These are phyloP conservation scores for Salix exigua DNA, from an alignment of 345 rosid genomes.

Conservation along the genomic window DNA sequence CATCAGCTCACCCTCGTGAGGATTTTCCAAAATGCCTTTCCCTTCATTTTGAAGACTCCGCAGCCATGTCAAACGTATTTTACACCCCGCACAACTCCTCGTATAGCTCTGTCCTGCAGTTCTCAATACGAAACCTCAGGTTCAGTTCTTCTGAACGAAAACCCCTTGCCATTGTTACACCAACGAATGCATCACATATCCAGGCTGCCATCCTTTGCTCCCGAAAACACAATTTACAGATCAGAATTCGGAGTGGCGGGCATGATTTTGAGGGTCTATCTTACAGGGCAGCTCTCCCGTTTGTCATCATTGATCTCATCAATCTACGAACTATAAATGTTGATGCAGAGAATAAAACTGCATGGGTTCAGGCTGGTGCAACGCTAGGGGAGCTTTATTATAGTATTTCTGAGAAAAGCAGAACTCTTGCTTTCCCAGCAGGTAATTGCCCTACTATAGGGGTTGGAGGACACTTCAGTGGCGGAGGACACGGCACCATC, in stretches of 20 bases:
- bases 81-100: background rate
- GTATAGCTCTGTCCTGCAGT: slow-evolving; percentile 32
- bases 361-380: slow-evolving; percentile 74
- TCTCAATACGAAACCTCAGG: slow-evolving; percentile 45
- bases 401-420: slow-evolving; percentile 48
- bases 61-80: background rate
- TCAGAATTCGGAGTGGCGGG: slow-evolving; percentile 22
- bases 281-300: slow-evolving; percentile 25
- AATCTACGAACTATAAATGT: slow-evolving; percentile 47
- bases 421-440: slow-evolving; percentile 29
- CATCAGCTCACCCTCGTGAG: background rate
- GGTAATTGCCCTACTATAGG: background rate
- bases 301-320: slow-evolving; percentile 55
- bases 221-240: slow-evolving; percentile 29
- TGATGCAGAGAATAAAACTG: slow-evolving; percentile 38
- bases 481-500: background rate
- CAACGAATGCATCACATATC: slow-evolving; percentile 50
- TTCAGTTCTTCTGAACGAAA: slow-evolving; percentile 48
- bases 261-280: background rate
- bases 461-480: background rate
- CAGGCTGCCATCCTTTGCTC: slow-evolving; percentile 60
- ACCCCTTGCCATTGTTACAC: slow-evolving; percentile 57
- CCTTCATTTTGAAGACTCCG: background rate
- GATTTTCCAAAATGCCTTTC: background rate
- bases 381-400: slow-evolving; percentile 64